A percentile compares a stretch with the other conserved stretches of the same genome.
Conservation (phyloP, 2,329 filamentous ascomycete genomes). For the Biscogniauxia marginata region DNA sequence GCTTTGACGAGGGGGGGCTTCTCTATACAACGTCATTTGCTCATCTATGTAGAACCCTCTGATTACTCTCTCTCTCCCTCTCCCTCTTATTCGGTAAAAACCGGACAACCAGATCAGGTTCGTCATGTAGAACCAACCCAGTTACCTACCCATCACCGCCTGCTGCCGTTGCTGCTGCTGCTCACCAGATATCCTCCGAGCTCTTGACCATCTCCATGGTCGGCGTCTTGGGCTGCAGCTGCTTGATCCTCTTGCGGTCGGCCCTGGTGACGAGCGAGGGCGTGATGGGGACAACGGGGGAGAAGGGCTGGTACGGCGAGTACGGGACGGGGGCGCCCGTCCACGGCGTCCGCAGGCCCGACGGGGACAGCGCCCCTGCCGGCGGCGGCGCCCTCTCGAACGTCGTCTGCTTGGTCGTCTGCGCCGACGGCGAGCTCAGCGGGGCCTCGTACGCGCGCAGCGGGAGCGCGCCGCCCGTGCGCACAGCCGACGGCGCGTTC, state of each 20-base stretch:
- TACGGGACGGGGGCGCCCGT: constrained; percentile 66
- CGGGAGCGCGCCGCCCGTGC: constrained; percentile 56
- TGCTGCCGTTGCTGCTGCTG: too few species aligned
- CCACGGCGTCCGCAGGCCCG: constrained; percentile 60
- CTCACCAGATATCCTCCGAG: constrained; percentile 65
- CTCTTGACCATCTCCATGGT: constrained; percentile 61
- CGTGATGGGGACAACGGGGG: constrained; percentile 72
- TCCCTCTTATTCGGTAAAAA: too few species aligned
- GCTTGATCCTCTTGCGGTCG: constrained; percentile 68
- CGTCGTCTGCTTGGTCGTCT: constrained; percentile 62
- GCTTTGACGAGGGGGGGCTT: too few species aligned
- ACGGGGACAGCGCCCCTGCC: constrained; percentile 44
- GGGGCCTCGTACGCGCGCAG: constrained; percentile 62
- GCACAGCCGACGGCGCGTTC: constrained; percentile 53
- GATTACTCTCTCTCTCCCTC: too few species aligned
- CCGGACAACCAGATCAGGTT: too few species aligned
- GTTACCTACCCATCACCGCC: too few species aligned
- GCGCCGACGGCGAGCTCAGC: constrained; percentile 48
- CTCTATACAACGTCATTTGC: too few species aligned
- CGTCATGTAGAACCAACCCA: too few species aligned
- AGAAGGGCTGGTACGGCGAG: constrained; percentile 76
- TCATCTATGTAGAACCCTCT: too few species aligned
- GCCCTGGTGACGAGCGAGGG: constrained; percentile 70
- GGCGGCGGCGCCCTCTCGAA: constrained; percentile 56
- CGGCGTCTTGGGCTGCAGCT: constrained; percentile 62